These are phyloP conservation scores for Tulasnella sp. DNA, from an alignment of 768 basidiomycete genomes.

Conservation along the genomic window DNA sequence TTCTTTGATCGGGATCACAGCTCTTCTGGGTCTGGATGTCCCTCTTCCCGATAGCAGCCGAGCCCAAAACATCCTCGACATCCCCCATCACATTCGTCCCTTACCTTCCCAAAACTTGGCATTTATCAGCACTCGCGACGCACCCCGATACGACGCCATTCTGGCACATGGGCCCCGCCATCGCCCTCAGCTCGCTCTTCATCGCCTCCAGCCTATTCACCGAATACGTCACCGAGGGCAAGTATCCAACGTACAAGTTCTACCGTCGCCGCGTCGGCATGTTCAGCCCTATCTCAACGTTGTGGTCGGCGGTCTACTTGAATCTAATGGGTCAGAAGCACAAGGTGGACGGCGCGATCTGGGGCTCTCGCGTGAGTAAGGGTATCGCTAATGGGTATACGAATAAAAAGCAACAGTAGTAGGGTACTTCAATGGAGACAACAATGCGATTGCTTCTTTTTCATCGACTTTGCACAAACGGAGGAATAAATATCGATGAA, in stretches of 20 bases:
- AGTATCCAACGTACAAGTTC: slow-evolving; percentile 64
- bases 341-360: slow-evolving; percentile 36
- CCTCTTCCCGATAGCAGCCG: slow-evolving; percentile 46
- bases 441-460: too few species aligned
- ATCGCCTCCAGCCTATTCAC: slow-evolving; percentile 67
- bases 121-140: slow-evolving; percentile 9
- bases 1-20: too few species aligned
- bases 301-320: slow-evolving; percentile 36
- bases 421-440: too few species aligned
- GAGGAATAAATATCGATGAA: too few species aligned
- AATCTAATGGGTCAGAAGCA: slow-evolving; percentile 30
- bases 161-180: slow-evolving; percentile 41
- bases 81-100: slow-evolving; percentile 28
- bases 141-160: slow-evolving; percentile 26
- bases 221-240: slow-evolving; percentile 64
- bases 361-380: slow-evolving; percentile 11
- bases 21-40: slow-evolving; percentile 21
- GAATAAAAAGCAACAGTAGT: too few species aligned
- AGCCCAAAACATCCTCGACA: not conserved
- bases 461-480: too few species aligned
- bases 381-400: not conserved
- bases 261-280: slow-evolving; percentile 75
- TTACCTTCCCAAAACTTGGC: not conserved
- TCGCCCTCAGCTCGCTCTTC: slow-evolving; percentile 62
- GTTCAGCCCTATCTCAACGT: slow-evolving; percentile 49